A percentile compares a stretch with the other conserved stretches of the same genome.
These are phyloP conservation scores for Penicillium fuscoglaucum DNA, from an alignment of 2,329 filamentous ascomycete genomes.

Conservation along the genomic window DNA sequence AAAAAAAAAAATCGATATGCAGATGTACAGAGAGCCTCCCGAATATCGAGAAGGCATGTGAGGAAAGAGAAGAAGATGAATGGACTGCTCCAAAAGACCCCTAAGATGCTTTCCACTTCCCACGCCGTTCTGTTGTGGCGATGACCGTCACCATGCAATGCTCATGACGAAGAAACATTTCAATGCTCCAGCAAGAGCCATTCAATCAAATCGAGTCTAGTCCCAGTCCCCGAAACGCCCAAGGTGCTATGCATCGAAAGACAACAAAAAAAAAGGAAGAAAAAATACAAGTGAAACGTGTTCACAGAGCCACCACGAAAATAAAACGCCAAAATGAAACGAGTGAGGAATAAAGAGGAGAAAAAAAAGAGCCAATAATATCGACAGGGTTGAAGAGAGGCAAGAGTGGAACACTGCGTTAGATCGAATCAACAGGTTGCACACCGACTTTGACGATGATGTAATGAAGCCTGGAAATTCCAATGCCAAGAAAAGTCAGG, in stretches of 20 bases:
- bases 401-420: constrained; percentile 7
- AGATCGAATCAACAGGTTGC: constrained; percentile 9
- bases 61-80: constrained; percentile 15
- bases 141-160: constrained; percentile 31
- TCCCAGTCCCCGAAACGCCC: constrained; percentile 38
- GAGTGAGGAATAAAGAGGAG: neutral
- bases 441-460: constrained; percentile 19
- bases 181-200: constrained; percentile 32
- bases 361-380: constrained; percentile 17
- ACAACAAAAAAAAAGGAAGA: constrained; percentile 22
- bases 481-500: constrained; percentile 26
- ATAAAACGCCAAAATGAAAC: constrained; percentile 16
- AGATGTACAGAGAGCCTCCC: constrained; percentile 16
- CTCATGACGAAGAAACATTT: constrained; percentile 35
- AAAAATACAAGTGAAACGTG: constrained; percentile 26
- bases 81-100: constrained; percentile 32
- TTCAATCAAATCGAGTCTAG: constrained; percentile 40
- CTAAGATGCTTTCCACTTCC: constrained; percentile 35
- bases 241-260: constrained; percentile 41
- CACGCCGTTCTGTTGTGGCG: constrained; percentile 32
- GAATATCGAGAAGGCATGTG: constrained; percentile 5
- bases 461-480: constrained; percentile 8
- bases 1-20: constrained; percentile 16
- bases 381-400: constrained; percentile 19
- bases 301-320: constrained; percentile 20